Evolutionary conservation across 2,329 filamentous ascomycete genomes (phyloP), one percentile per base, ranked within the genome.

Genomic region (Calonectria pteridis): DNA sequence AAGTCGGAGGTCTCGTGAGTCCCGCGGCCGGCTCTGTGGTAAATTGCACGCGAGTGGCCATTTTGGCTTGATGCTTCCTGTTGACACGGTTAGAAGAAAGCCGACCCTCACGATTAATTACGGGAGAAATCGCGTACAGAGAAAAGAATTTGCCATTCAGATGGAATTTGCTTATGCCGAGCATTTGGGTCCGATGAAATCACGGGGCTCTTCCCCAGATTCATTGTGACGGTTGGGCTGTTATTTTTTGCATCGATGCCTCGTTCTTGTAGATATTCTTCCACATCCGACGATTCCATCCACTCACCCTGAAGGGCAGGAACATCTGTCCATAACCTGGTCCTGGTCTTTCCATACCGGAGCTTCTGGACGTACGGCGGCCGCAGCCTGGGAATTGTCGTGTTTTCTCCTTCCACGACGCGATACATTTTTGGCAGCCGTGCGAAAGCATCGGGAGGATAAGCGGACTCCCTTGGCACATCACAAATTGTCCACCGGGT

Each of bases 221-320:
- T 35, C 29, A 51, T n/a, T 2, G 62, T 35, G 2, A 50, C 20
- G 16, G 20, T 53, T n/a, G 29, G 13, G 31, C 20, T 31, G 23
- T 18, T 59, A 2, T n/a, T 50, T 14, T 53, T 53, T 1, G 67
- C 3, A 16, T 49, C 51, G 13, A 74, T 74, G 0, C 72, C 72
- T 10, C 72, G 46, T 5, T 74, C 69, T 18, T 74, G 63, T 13
- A 74, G 33, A 20, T 74, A 74, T 49, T 74, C 72, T 23, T 74
- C 72, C 26, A 72, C 72, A 40, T 74, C 69, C 16, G 28, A 5
- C 0, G 64, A 64, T 33, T 74, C 72, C 2, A 74, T 37, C 72
- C 72, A 74, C 18, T 74, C 69, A 20, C 72, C 69, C 5, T 74
- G 72, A 0, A 74, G 49, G 4, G 31, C 31, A 6, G 40, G 33